phyloP scores from a whole-genome alignment of 2,329 filamentous ascomycete genomes.

The Pseudocercospora vitis region DNA sequence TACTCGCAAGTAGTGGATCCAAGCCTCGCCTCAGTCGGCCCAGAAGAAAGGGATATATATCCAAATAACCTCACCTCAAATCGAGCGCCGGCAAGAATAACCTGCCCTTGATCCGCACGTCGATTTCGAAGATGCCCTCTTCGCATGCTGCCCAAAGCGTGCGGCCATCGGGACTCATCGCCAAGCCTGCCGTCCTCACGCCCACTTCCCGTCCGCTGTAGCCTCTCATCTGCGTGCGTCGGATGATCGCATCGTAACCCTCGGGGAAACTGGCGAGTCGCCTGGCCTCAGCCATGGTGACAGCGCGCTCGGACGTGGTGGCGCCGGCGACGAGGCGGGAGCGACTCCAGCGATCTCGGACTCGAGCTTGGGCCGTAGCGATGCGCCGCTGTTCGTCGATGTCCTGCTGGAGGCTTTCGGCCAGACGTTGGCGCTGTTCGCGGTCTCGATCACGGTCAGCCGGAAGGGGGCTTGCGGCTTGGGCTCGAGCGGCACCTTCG shows the following conservation, averaged over 20 bases:
- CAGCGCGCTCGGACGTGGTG: constrained; percentile 7
- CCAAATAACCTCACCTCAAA: background rate
- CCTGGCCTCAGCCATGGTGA: constrained; percentile 19
- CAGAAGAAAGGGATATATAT: too few species aligned
- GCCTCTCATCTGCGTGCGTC: constrained; percentile 20
- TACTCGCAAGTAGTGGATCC: too few species aligned
- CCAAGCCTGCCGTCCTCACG: constrained; percentile 49
- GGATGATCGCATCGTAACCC: constrained; percentile 29
- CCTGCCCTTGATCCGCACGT: constrained; percentile 62
- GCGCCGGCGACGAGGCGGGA: constrained; percentile 13
- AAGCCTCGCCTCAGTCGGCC: too few species aligned
- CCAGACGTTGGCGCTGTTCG: constrained; percentile 13
- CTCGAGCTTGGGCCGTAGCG: constrained; percentile 18
- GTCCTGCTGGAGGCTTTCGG: constrained; percentile 21
- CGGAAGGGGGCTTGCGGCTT: constrained; percentile 24
- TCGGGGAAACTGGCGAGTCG: constrained; percentile 26
- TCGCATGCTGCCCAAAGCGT: constrained; percentile 55
- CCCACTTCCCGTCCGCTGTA: constrained; percentile 35
- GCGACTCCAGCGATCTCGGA: constrained; percentile 24
- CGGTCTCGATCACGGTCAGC: constrained; percentile 15
- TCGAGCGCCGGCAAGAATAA: constrained; percentile 50
- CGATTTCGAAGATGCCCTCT: constrained; percentile 74
- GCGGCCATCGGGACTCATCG: constrained; percentile 50
- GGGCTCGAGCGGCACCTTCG: constrained; percentile 31
- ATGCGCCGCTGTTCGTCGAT: constrained; percentile 23